Percentiles rank a stretch among this genome's conserved stretches.
Evolutionary conservation across 2,329 filamentous ascomycete genomes (phyloP).

Genomic region (Verticillium dahliae): DNA sequence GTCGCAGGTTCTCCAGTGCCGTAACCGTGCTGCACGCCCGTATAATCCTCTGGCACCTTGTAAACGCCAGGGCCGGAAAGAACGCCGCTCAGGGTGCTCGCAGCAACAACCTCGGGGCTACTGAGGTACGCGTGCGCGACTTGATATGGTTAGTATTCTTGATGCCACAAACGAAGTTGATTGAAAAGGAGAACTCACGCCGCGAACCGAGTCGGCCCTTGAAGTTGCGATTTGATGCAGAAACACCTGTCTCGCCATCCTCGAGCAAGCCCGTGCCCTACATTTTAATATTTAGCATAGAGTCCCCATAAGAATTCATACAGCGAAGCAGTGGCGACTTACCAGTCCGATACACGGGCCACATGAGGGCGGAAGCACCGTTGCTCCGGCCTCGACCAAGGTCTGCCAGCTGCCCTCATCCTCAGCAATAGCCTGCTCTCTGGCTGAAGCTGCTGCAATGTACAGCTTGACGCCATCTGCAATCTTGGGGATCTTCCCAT

Average conservation of each 20-base stretch:
- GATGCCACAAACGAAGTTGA: too few relatives aligned
- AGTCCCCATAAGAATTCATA: background rate
- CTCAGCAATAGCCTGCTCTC: slow-evolving; percentile 73
- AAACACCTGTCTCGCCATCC: slow-evolving; percentile 79
- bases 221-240: slow-evolving; percentile 79
- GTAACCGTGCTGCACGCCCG: slow-evolving; percentile 51
- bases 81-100: slow-evolving; percentile 70
- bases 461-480: slow-evolving; percentile 77
- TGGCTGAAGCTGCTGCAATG: slow-evolving; percentile 76
- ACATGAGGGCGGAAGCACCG: slow-evolving; percentile 65
- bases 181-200: too few relatives aligned
- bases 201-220: slow-evolving; percentile 74
- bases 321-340: background rate
- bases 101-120: slow-evolving; percentile 86
- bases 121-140: slow-evolving; percentile 75
- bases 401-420: slow-evolving; percentile 80
- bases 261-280: slow-evolving; percentile 63
- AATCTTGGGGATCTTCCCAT: slow-evolving; percentile 54
- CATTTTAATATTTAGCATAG: background rate
- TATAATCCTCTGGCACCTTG: slow-evolving; percentile 49
- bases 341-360: slow-evolving; percentile 77
- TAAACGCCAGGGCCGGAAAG: slow-evolving; percentile 78
- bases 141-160: too few relatives aligned
- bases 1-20: slow-evolving; percentile 39
- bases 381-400: slow-evolving; percentile 73